Base-by-base conservation (phyloP, 1,284 basidiomycete species). In the Puccinia polysora region DNA sequence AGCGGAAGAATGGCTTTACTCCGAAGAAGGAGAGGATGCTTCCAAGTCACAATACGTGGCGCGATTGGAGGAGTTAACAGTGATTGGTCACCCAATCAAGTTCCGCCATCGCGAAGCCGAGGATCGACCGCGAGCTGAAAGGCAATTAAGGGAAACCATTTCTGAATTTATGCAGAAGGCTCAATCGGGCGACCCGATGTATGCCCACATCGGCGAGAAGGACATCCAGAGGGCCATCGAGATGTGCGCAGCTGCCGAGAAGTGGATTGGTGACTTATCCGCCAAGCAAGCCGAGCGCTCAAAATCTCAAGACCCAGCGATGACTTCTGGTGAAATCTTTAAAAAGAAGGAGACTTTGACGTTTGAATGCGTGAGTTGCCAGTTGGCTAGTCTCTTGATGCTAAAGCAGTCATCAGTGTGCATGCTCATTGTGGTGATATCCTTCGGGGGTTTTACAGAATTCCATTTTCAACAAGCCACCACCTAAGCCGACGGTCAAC, bases 1-100 rank as follows among this genome's bases (percentile, higher is more conserved):
- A 76, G 87, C 90, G 7, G 92, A 96, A 81, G 90, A 94, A 80
- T 97, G 93, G 93, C 84, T 97, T 55, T 96, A 96, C 86, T 85
- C 86, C 47, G 91, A 95, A 74, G 93, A 96, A 79, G 93, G 92
- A 77, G 93, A 96, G 82, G 91, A 95, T 74, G 89, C 93, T 52
- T 86, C 85, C 78, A 97, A 96, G 82, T 94, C 91, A 0, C 88
- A 87, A 28, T 95, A 96, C 81, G 87, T 91, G 75, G 76, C 83
- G 40, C 86, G 87, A 68, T 85, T 96, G 74, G 89, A 92, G 75
- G 82, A 83, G 2, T 86, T 94, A 79, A 90, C 91, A 81, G 84
- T 82, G 59, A 83, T 91, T 75, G 91, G 91, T 30, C 89, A 93
- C 83, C 89, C 88, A 55, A 87, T 96, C 81, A 83, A 86, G 73